phyloP scores from a whole-genome alignment of 2,329 filamentous ascomycete species.

The Hypocreales sp. region DNA sequence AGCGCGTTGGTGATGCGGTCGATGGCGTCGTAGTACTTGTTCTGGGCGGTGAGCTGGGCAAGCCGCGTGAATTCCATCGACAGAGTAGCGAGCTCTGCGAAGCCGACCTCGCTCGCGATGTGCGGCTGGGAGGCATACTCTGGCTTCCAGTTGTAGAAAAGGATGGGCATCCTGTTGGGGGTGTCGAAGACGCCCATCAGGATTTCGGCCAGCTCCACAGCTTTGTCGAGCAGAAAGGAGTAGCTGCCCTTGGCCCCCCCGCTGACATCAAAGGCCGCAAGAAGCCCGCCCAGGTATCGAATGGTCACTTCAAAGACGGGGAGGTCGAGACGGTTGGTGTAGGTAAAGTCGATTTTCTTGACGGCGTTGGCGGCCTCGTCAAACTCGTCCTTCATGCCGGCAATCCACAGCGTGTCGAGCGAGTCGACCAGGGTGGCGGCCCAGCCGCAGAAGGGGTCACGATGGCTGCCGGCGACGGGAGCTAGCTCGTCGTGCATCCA shows the following conservation, averaged over 20 bases:
- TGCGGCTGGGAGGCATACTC: constrained; percentile 46
- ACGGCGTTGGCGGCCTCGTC: constrained; percentile 59
- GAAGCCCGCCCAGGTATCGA: constrained; percentile 72
- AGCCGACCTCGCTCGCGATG: constrained; percentile 39
- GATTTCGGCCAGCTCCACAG: constrained; percentile 64
- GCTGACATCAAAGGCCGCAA: constrained; percentile 78
- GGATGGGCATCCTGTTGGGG: constrained; percentile 79
- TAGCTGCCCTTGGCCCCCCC: constrained; percentile 42
- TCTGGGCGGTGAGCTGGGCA: constrained; percentile 66
- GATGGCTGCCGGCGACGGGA: constrained; percentile 51
- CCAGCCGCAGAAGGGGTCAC: constrained; percentile 85
- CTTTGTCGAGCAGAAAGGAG: constrained; percentile 57
- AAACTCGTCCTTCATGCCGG: constrained; percentile 66
- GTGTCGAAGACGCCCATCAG: constrained; percentile 79
- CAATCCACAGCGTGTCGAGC: constrained; percentile 77
- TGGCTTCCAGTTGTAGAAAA: constrained; percentile 68
- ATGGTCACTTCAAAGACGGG: constrained; percentile 92
- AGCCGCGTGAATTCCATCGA: constrained; percentile 81
- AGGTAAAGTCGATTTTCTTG: constrained; percentile 69
- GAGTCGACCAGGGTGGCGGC: constrained; percentile 74
- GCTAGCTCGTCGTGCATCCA: constrained; percentile 78
- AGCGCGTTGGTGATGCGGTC: constrained; percentile 73
- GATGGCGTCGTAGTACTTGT: constrained; percentile 81
- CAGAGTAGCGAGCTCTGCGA: constrained; percentile 65
- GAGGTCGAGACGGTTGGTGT: constrained; percentile 48